Base-by-base conservation (phyloP, 1,284 basidiomycete species). In the Microbotryum saponariae region DNA sequence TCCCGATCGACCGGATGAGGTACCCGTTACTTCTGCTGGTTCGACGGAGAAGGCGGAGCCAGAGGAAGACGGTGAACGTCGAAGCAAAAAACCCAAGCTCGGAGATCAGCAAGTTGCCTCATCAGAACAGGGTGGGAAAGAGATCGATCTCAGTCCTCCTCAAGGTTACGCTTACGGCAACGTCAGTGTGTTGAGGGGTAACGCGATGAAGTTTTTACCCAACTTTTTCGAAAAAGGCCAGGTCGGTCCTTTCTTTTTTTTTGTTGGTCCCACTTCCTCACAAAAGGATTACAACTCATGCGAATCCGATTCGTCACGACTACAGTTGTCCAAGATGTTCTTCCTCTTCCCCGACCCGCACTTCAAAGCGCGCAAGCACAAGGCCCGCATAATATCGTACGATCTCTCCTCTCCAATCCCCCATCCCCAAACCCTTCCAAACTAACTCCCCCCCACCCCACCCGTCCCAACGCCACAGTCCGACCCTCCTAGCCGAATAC, bases 261-360 rank as follows among this genome's bases (percentile, higher is more conserved):
- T 25, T 25, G 3, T 25, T 25, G 25, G 6, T 4, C 18, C 10
- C 44, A 21, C 9, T n/a, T 16, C 20, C 20, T 44, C 20, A n/a
- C 21, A 21, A 29, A 25, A 29, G 51, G 47, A 27, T 27, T 5
- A 27, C 27, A 6, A 6, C 27, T 27, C 0, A 27, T 27, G 27
- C 27, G 27, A 25, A 25, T 25, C 3, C 4, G 25, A 25, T 25
- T 27, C 27, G 6, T 27, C 27, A 27, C 27, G 0, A 0, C 27
- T 27, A 27, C 67, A 80, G 69, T 80, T 97, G 54, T 85, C 86
- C 42, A 88, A 96, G 65, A 82, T 99, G 65, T 99, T 99, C 79
- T 97, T 98, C 80, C 83, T 98, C 64, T 98, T 97, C 77, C 96
- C 96, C 42, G 96, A 99, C 77, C 96, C 96, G 0, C 96, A 98